These are phyloP conservation scores for Hypomyces perniciosus DNA, from an alignment of 2,329 filamentous ascomycete species.

Conservation along the genomic window DNA sequence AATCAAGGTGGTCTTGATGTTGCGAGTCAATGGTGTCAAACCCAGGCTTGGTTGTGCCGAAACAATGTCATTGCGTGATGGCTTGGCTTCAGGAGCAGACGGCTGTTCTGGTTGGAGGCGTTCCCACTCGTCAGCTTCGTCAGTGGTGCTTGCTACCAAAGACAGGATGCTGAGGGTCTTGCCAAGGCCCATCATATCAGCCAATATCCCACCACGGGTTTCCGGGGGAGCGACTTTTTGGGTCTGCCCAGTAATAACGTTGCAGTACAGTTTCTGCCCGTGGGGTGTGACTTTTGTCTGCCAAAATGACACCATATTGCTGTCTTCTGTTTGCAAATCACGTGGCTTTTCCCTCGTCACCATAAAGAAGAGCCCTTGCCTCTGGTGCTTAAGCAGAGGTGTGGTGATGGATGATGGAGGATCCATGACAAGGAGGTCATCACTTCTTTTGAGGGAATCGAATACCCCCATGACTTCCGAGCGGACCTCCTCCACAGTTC, in stretches of 20 bases:
- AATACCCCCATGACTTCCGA: conserved; percentile 83
- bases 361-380: conserved; percentile 86
- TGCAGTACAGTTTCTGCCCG: conserved; percentile 61
- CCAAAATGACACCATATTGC: conserved; percentile 71
- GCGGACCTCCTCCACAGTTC: conserved; percentile 80
- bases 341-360: conserved; percentile 65
- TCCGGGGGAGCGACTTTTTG: conserved; percentile 56
- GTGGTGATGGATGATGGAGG: conserved; percentile 57
- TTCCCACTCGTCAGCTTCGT: conserved; percentile 59
- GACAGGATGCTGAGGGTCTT: conserved; percentile 84
- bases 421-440: conserved; percentile 70
- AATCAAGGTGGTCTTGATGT: conserved; percentile 75
- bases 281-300: conserved; percentile 47
- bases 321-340: conserved; percentile 51
- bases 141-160: conserved; percentile 61
- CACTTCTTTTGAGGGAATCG: conserved; percentile 69
- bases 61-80: conserved; percentile 24
- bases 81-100: conserved; percentile 35
- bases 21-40: conserved; percentile 51
- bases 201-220: conserved; percentile 66
- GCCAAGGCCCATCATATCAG: conserved; percentile 85
- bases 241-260: conserved; percentile 75
- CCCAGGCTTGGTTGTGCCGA: conserved; percentile 36
- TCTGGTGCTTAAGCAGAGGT: conserved; percentile 75
- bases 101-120: conserved; percentile 46